Percentiles rank a stretch among this genome's conserved stretches.
Evolutionary conservation across 2,329 filamentous ascomycete species (phyloP).

Genomic region (Ceratocystis destructans): DNA sequence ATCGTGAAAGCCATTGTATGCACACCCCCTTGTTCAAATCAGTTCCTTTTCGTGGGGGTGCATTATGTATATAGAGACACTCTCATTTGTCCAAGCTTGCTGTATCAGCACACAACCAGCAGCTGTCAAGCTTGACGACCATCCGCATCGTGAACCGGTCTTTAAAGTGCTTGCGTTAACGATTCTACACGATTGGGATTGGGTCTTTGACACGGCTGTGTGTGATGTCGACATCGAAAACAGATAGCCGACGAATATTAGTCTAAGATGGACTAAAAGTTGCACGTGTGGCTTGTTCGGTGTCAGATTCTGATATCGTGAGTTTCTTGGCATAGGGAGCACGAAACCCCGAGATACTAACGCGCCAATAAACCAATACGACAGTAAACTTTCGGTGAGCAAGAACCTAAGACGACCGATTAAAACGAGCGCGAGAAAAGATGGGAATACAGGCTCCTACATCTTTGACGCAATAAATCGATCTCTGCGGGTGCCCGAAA

Average conservation of each 20-base stretch:
- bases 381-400: neutral
- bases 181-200: neutral
- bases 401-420: neutral
- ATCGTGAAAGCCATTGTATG: constrained; percentile 13
- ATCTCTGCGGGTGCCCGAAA: neutral
- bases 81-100: neutral
- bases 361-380: neutral
- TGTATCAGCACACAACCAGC: neutral
- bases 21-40: constrained; percentile 8
- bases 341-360: neutral
- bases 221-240: neutral
- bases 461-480: neutral
- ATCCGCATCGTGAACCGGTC: neutral
- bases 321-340: neutral
- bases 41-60: neutral
- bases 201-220: neutral
- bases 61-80: neutral
- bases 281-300: neutral
- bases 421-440: neutral
- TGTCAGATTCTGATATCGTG: neutral
- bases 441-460: neutral
- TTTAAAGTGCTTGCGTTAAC: constrained; percentile 2
- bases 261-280: neutral
- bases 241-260: too few relatives aligned
- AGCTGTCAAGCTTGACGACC: neutral